phyloP scores from a whole-genome alignment of 805 yeast species.

The Nakazawaea wyomingensis region DNA sequence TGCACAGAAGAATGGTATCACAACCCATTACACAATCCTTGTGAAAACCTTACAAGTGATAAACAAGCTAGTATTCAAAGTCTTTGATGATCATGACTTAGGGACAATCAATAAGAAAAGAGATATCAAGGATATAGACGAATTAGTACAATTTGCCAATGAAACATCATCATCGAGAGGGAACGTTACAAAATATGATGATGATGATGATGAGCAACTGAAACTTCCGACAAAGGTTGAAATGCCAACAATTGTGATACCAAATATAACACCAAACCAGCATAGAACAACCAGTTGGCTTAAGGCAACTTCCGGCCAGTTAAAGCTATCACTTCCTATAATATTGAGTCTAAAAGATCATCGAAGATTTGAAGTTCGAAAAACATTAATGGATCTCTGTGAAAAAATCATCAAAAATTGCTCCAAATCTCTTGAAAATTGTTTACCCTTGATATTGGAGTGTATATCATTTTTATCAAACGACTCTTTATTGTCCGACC shows the following conservation, averaged over 20 bases:
- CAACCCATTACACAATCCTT: conserved; percentile 33
- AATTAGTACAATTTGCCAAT: conserved; percentile 13
- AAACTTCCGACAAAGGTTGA: not conserved
- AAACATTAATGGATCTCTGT: conserved; percentile 26
- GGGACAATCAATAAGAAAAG: conserved; percentile 20
- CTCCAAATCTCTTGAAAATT: conserved; percentile 27
- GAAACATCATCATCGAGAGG: too few species aligned
- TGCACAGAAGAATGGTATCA: conserved; percentile 23
- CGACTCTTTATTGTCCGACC: not conserved
- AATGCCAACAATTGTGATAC: not conserved
- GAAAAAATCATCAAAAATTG: conserved; percentile 27
- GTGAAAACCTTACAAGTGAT: conserved; percentile 27
- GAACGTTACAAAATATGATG: too few species aligned
- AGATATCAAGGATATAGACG: conserved; percentile 15
- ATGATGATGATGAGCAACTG: too few species aligned
- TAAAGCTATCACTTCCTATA: conserved; percentile 38
- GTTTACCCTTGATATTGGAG: conserved; percentile 33
- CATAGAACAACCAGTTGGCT: conserved; percentile 50
- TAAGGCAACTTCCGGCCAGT: conserved; percentile 46
- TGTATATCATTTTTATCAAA: conserved; percentile 19
- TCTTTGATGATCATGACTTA: conserved; percentile 39
- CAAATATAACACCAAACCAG: conserved; percentile 7
- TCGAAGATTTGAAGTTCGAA: conserved; percentile 28
- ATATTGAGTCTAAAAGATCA: conserved; percentile 24
- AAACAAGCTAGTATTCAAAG: conserved; percentile 24